Conservation (phyloP, 768 basidiomycete genomes). For the Cystofilobasidium capitatum region DNA sequence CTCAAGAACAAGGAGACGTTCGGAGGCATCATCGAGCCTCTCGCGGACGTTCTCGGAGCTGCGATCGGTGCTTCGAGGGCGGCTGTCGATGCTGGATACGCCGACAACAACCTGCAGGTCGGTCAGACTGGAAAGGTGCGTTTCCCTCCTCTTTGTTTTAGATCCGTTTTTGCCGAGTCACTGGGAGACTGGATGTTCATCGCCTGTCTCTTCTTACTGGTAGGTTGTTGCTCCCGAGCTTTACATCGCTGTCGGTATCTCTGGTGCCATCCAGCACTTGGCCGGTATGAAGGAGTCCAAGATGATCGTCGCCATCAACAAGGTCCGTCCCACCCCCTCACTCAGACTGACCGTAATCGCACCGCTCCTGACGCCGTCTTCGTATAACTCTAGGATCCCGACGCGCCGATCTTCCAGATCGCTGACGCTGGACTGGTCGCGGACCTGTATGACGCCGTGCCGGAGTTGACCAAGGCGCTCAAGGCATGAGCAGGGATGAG, state of each 20-base stretch:
- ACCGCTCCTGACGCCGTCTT: background rate
- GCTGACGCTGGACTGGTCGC: conserved; percentile 91
- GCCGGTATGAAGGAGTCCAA: conserved; percentile 99
- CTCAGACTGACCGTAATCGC: background rate
- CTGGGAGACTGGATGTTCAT: background rate
- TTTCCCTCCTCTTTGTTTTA: background rate
- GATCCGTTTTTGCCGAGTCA: background rate
- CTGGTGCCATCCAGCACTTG: conserved; percentile 95
- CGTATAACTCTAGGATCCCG: conserved; percentile 59
- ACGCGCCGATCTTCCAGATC: conserved; percentile 90
- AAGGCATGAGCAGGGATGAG: conserved; percentile 43
- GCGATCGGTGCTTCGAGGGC: conserved; percentile 94
- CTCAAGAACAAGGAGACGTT: conserved; percentile 94
- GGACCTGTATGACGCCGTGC: conserved; percentile 85
- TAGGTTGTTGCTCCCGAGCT: conserved; percentile 86
- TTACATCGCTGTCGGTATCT: conserved; percentile 93
- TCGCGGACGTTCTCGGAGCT: conserved; percentile 85
- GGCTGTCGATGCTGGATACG: conserved; percentile 95
- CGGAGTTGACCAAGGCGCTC: conserved; percentile 78
- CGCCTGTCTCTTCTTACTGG: background rate
- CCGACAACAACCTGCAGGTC: conserved; percentile 96
- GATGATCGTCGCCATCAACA: conserved; percentile 95
- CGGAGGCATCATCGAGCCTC: conserved; percentile 68
- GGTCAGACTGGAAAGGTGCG: conserved; percentile 85
- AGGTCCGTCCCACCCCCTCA: conserved; percentile 46